These are phyloP conservation scores for Cutaneotrichosporon sp. DNA, from an alignment of 1,284 basidiomycete species.

Conservation along the genomic window DNA sequence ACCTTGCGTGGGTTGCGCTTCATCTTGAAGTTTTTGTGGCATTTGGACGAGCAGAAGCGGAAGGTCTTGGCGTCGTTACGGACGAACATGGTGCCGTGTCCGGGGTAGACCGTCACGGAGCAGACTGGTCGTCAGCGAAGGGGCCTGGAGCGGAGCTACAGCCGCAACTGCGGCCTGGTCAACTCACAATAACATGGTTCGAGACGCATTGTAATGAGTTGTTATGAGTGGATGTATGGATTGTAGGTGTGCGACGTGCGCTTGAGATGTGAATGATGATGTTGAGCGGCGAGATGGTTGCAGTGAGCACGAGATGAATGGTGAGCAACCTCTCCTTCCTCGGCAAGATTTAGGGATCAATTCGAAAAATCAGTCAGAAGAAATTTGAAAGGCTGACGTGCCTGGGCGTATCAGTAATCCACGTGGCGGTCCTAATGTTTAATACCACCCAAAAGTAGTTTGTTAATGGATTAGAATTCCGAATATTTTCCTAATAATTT, in stretches of 20 bases:
- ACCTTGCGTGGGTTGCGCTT: conserved; percentile 99
- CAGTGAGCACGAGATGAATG: too few relatives aligned
- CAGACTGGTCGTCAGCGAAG: conserved; percentile 51
- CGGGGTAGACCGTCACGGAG: conserved; percentile 90
- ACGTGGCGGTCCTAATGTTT: background rate
- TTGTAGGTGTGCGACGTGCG: background rate
- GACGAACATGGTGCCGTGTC: conserved; percentile 91
- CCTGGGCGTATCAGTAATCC: too few relatives aligned
- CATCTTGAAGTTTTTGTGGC: conserved; percentile 99
- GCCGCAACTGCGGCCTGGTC: too few relatives aligned
- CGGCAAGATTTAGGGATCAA: background rate
- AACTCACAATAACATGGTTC: conserved; percentile 1
- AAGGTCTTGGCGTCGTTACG: conserved; percentile 95
- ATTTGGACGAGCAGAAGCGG: conserved; percentile 96
- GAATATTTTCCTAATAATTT: background rate
- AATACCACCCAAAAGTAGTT: background rate
- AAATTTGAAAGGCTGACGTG: background rate
- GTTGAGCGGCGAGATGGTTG: background rate
- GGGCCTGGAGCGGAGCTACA: too few relatives aligned
- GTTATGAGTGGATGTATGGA: background rate
- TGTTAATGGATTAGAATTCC: background rate
- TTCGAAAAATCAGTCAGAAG: background rate
- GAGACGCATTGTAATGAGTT: background rate
- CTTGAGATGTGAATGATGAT: background rate
- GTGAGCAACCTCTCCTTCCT: too few relatives aligned